phyloP scores from a whole-genome alignment of 2,329 filamentous ascomycete species.

The Daldinia sp. region DNA sequence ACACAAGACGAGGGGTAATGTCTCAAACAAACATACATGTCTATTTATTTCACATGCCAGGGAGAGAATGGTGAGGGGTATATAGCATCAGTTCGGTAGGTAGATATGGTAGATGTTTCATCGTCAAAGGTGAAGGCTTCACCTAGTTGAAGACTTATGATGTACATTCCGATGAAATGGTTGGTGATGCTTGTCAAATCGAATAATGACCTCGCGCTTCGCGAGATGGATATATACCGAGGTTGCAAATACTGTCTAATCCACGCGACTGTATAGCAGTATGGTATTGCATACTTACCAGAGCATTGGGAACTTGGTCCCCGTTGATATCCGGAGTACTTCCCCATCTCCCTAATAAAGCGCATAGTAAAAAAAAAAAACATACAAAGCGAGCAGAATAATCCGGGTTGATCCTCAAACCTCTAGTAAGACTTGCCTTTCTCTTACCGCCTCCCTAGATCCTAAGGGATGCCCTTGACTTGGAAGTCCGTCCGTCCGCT shows the following conservation, averaged over 20 bases:
- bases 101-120: neutral
- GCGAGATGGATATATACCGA: neutral
- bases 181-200: too few relatives aligned
- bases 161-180: neutral
- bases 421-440: neutral
- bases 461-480: neutral
- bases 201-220: conserved; percentile 3
- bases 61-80: neutral
- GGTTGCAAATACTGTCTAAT: neutral
- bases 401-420: neutral
- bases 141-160: too few relatives aligned
- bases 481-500: conserved; percentile 5
- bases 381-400: neutral
- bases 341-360: neutral
- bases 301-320: neutral
- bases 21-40: neutral
- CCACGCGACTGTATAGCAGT: neutral
- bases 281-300: neutral
- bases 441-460: neutral
- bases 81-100: too few relatives aligned
- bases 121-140: neutral
- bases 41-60: too few relatives aligned
- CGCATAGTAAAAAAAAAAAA: neutral
- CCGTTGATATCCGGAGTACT: neutral
- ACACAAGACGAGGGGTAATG: neutral